Evolutionary conservation across 2,329 filamentous ascomycete genomes (phyloP).

Genomic region (Aspergillus niger): DNA sequence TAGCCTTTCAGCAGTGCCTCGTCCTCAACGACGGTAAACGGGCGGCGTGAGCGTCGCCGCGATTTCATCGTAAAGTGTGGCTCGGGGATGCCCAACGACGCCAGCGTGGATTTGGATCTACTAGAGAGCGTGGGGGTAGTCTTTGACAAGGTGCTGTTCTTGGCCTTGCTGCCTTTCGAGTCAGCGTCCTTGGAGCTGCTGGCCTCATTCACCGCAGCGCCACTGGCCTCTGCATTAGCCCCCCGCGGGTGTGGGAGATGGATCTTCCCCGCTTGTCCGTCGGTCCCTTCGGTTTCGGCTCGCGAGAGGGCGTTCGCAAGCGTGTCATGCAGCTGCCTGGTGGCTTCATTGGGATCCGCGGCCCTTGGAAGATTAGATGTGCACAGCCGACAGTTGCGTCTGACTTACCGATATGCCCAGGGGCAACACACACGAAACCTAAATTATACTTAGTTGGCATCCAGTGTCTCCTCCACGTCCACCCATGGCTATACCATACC

Average conservation of each 20-base stretch:
- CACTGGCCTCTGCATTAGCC: constrained; percentile 14
- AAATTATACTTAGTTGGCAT: constrained; percentile 8
- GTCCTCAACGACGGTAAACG: constrained; percentile 61
- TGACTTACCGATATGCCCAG: constrained; percentile 44
- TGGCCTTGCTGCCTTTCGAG: constrained; percentile 15
- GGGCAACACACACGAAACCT: constrained; percentile 59
- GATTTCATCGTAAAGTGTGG: constrained; percentile 51
- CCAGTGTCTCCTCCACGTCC: neutral
- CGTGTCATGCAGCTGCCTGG: constrained; percentile 39
- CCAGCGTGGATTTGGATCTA: constrained; percentile 36
- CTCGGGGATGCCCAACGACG: constrained; percentile 51
- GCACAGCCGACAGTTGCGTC: neutral
- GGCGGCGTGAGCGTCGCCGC: constrained; percentile 55
- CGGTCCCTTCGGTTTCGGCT: constrained; percentile 31
- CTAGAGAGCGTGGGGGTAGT: constrained; percentile 32
- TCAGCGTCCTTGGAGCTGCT: constrained; percentile 22
- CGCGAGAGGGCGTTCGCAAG: constrained; percentile 37
- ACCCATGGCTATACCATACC: constrained; percentile 35
- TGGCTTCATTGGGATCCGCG: constrained; percentile 40
- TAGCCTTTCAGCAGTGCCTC: constrained; percentile 61
- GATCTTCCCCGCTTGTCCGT: constrained; percentile 27
- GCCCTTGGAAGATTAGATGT: constrained; percentile 23
- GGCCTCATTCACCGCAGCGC: constrained; percentile 20
- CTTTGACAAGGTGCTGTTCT: constrained; percentile 24
- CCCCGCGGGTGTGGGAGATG: constrained; percentile 27